These are phyloP conservation scores for Crithidia brevicula DNA, from an alignment of 208 protist species.

Conservation along the genomic window DNA sequence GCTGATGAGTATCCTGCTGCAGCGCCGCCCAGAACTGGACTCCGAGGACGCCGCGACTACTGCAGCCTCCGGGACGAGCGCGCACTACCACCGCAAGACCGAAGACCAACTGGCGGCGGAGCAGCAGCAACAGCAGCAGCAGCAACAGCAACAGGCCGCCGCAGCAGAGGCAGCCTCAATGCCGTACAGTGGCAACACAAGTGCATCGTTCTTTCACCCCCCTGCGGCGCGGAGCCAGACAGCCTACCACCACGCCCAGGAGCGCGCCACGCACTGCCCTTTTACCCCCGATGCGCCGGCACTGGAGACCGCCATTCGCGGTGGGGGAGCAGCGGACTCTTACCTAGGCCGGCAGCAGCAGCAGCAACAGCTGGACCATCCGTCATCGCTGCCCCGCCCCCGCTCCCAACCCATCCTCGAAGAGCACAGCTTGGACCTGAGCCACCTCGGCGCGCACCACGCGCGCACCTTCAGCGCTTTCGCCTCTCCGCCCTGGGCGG, in stretches of 20 bases:
- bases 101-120: neutral
- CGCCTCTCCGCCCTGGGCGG: neutral
- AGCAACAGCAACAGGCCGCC: neutral
- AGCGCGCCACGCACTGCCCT: neutral
- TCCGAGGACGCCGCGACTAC: slow-evolving; percentile 21
- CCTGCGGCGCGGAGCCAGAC: neutral
- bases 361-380: neutral
- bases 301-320: neutral
- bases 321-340: neutral
- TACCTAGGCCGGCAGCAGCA: too few species aligned
- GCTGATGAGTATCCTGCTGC: slow-evolving; percentile 86
- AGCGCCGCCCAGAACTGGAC: slow-evolving; percentile 48
- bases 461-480: neutral
- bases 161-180: neutral
- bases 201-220: neutral
- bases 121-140: slow-evolving; percentile 3
- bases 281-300: neutral
- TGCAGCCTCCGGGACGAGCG: slow-evolving; percentile 21
- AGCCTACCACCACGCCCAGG: neutral
- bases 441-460: neutral
- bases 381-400: neutral
- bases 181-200: neutral
- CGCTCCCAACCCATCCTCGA: neutral
- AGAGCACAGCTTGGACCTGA: neutral
- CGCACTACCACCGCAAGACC: slow-evolving; percentile 40